These are phyloP conservation scores for Trichoderma harzianum DNA, from an alignment of 2,329 filamentous ascomycete genomes.

Conservation along the genomic window DNA sequence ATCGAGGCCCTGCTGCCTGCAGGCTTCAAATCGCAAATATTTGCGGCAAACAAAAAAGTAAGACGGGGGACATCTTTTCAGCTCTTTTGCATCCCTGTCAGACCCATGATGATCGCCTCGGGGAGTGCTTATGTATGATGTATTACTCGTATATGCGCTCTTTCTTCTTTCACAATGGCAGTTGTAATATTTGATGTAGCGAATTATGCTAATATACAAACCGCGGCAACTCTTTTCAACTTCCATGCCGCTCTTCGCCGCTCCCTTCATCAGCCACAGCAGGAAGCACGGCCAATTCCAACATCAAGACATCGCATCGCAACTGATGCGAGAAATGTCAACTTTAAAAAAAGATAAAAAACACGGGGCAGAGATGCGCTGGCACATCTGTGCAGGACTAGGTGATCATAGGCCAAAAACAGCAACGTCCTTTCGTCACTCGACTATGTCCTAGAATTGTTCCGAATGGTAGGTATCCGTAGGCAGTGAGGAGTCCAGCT, in stretches of 20 bases:
- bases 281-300: neutral
- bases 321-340: neutral
- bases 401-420: neutral
- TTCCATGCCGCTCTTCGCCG: slow-evolving; percentile 1
- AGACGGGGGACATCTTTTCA: neutral
- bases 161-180: neutral
- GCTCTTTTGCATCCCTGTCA: neutral
- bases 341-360: neutral
- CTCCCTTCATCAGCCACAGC: neutral
- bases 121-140: neutral
- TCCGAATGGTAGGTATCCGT: neutral
- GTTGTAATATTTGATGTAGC: neutral
- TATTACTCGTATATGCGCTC: neutral
- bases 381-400: neutral
- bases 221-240: neutral
- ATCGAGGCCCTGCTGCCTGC: neutral
- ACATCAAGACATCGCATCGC: neutral
- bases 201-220: slow-evolving; percentile 13
- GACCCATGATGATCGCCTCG: neutral
- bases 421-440: neutral
- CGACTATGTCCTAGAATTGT: neutral
- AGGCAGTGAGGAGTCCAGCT: neutral
- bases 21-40: neutral
- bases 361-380: neutral
- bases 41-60: neutral